A percentile compares a stretch with the other conserved stretches of the same genome.
Conservation (phyloP, 1,139 yeast genomes). For the Geotrichum reessii region DNA sequence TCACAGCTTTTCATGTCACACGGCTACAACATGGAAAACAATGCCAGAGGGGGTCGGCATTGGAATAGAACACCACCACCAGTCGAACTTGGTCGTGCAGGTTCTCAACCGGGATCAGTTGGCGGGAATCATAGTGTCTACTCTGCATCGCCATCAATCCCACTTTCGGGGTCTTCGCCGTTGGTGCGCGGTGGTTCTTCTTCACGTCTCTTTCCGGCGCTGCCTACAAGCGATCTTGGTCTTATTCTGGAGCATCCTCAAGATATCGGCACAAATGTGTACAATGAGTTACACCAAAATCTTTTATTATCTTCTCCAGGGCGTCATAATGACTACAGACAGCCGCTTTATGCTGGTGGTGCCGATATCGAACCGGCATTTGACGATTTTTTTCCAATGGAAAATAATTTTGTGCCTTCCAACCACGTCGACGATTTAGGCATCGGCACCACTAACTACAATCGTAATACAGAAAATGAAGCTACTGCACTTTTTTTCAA, state of each 20-base stretch:
- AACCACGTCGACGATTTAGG: background rate
- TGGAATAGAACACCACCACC: constrained; percentile 6
- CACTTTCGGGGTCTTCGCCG: constrained; percentile 4
- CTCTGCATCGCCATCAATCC: constrained; percentile 3
- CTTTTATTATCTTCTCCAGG: background rate
- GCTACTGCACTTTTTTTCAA: background rate
- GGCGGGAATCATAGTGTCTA: background rate
- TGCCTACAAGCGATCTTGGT: constrained; percentile 5
- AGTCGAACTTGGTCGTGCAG: constrained; percentile 8
- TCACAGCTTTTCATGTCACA: background rate
- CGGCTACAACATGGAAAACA: background rate
- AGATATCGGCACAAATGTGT: background rate
- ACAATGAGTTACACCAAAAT: background rate
- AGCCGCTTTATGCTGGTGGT: background rate
- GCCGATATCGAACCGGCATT: background rate
- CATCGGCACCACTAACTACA: background rate
- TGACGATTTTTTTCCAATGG: background rate
- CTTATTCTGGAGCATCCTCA: constrained; percentile 6
- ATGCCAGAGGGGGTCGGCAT: background rate
- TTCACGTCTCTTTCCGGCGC: background rate
- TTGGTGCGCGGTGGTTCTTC: background rate
- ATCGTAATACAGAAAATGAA: background rate
- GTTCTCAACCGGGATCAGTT: background rate
- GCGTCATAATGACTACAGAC: background rate
- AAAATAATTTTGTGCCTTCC: background rate